These are phyloP conservation scores for Dryas drummondii DNA, from an alignment of 306 rosid species.

Conservation along the genomic window DNA sequence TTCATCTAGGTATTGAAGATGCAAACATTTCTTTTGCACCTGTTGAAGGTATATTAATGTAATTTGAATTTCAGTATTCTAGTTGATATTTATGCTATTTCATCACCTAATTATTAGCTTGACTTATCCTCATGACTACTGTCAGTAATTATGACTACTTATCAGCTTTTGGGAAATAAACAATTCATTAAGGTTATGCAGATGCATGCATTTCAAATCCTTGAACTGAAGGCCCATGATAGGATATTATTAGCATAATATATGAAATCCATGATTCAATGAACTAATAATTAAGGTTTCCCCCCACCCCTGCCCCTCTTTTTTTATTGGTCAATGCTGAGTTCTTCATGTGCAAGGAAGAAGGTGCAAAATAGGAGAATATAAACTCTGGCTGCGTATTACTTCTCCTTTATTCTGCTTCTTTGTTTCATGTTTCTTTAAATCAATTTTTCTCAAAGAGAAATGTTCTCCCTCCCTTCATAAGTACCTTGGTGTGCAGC, in stretches of 20 bases:
- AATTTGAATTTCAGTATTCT: conserved; percentile 27
- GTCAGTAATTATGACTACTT: background rate
- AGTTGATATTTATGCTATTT: conserved; percentile 9
- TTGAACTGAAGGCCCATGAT: background rate
- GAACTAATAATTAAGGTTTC: background rate
- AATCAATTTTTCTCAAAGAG: conserved; percentile 1
- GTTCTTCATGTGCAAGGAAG: background rate
- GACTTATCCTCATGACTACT: conserved; percentile 10
- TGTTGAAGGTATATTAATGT: conserved; percentile 72
- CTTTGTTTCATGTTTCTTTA: background rate
- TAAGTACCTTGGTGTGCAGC: conserved; percentile 47
- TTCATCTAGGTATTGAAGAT: conserved; percentile 78
- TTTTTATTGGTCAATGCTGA: background rate
- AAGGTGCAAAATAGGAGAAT: background rate
- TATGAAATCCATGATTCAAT: background rate
- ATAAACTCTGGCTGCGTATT: background rate
- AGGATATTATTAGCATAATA: background rate
- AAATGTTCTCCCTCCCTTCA: conserved; percentile 2
- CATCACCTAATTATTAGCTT: background rate
- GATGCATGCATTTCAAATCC: background rate
- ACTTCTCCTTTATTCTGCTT: background rate
- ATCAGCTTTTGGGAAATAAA: background rate
- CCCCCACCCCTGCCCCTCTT: too few relatives aligned
- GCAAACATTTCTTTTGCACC: conserved; percentile 81
- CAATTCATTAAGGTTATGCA: background rate